Conservation (phyloP, 2,329 filamentous ascomycete species). For the Xylaria sp. region DNA sequence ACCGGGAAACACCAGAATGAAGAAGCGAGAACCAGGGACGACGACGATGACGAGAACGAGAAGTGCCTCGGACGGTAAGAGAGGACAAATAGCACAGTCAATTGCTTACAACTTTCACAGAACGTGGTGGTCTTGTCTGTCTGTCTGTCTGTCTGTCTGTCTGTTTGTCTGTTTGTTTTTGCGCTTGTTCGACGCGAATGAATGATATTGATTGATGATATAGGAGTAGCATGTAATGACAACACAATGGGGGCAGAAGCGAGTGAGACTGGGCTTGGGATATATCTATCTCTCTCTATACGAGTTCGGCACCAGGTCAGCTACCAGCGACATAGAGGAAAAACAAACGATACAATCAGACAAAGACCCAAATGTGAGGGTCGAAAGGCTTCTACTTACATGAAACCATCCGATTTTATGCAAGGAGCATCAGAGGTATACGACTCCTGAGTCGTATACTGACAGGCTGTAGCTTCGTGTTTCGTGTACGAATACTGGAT, state of each 20-base stretch:
- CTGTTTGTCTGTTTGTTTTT: not conserved
- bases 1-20: too few relatives aligned
- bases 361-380: not conserved
- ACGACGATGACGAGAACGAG: not conserved
- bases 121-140: too few relatives aligned
- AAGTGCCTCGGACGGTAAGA: not conserved
- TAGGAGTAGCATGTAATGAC: not conserved
- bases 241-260: not conserved
- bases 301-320: not conserved
- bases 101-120: not conserved
- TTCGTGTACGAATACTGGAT: too few relatives aligned
- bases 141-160: too few relatives aligned
- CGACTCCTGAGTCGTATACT: too few relatives aligned
- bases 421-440: too few relatives aligned
- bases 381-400: too few relatives aligned
- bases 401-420: too few relatives aligned
- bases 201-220: not conserved
- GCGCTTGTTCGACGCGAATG: not conserved
- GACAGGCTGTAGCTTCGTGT: too few relatives aligned
- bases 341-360: not conserved
- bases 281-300: not conserved
- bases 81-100: conserved; percentile 1
- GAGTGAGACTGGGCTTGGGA: not conserved
- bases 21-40: too few relatives aligned
- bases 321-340: not conserved